phyloP scores from a whole-genome alignment of 2,329 filamentous ascomycete species.

The Talaromyces sp. region DNA sequence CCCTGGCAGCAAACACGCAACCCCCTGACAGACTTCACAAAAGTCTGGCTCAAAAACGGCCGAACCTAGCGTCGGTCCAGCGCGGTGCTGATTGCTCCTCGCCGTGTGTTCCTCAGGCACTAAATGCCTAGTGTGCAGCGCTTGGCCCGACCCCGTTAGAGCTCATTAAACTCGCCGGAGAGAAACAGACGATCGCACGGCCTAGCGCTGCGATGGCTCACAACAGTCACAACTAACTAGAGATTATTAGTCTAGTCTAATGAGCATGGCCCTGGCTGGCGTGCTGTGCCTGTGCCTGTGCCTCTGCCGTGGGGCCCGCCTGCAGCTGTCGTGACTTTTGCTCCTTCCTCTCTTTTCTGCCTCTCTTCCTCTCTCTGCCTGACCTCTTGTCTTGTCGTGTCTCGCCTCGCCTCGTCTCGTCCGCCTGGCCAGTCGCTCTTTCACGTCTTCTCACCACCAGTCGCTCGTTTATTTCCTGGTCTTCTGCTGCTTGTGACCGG shows the following conservation, averaged over 20 bases:
- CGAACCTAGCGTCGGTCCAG: not conserved
- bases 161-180: not conserved
- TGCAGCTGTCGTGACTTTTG: conserved; percentile 9
- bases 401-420: too few species aligned
- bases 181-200: conserved; percentile 1
- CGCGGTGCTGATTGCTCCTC: not conserved
- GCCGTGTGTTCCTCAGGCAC: not conserved
- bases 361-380: not conserved
- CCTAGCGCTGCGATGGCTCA: conserved; percentile 18
- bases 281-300: conserved; percentile 4
- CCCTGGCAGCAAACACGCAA: too few species aligned
- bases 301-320: not conserved
- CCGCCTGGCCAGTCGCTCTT: not conserved
- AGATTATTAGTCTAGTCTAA: too few species aligned
- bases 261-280: not conserved
- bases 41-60: not conserved
- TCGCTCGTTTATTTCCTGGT: not conserved
- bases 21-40: not conserved
- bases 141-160: conserved; percentile 9
- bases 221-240: too few species aligned
- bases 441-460: not conserved
- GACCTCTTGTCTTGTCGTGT: too few species aligned
- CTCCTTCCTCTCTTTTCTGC: conserved; percentile 5
- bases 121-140: not conserved
- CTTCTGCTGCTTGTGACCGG: not conserved